phyloP scores from a whole-genome alignment of 2,329 filamentous ascomycete species.

The Leptosphaerulina australis region DNA sequence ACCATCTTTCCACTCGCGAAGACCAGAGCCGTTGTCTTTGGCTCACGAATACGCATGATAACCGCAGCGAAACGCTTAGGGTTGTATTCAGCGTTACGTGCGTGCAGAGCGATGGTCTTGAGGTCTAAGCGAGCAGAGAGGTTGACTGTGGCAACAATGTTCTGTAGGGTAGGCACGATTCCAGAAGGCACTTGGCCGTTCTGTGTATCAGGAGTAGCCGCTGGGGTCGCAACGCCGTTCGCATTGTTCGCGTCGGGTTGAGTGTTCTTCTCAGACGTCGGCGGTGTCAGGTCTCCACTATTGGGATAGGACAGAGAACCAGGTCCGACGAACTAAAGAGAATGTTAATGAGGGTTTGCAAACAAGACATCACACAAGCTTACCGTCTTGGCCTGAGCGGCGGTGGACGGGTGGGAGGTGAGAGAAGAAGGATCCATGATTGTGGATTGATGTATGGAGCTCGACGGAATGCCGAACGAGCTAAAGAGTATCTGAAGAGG shows the following conservation, averaged over 20 bases:
- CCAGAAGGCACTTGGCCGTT: slow-evolving; percentile 64
- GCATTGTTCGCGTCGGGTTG: slow-evolving; percentile 56
- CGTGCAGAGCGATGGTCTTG: slow-evolving; percentile 98
- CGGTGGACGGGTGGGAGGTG: slow-evolving; percentile 88
- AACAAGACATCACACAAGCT: slow-evolving; percentile 35
- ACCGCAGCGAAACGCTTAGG: slow-evolving; percentile 99
- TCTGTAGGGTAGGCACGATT: slow-evolving; percentile 68
- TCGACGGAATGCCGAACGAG: slow-evolving; percentile 36
- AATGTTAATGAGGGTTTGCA: slow-evolving; percentile 30
- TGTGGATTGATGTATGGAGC: slow-evolving; percentile 45
- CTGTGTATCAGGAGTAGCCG: slow-evolving; percentile 81
- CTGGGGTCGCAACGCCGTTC: slow-evolving; percentile 84
- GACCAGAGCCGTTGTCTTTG: slow-evolving; percentile 97
- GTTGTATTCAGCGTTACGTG: slow-evolving; percentile 98
- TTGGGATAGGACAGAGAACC: slow-evolving; percentile 91
- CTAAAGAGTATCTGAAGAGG: slow-evolving; percentile 37
- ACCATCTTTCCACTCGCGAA: slow-evolving; percentile 99
- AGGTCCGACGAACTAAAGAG: slow-evolving; percentile 72
- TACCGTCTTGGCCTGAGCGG: slow-evolving; percentile 84
- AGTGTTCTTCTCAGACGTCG: slow-evolving; percentile 72
- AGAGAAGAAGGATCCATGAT: slow-evolving; percentile 77
- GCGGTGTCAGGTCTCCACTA: slow-evolving; percentile 79
- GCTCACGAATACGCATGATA: slow-evolving; percentile 99
- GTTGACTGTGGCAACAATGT: slow-evolving; percentile 99
- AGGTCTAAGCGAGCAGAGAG: slow-evolving; percentile 98